Evolutionary conservation across 2,329 filamentous ascomycete species (phyloP).

Genomic region (Aspergillus thermomutatus): DNA sequence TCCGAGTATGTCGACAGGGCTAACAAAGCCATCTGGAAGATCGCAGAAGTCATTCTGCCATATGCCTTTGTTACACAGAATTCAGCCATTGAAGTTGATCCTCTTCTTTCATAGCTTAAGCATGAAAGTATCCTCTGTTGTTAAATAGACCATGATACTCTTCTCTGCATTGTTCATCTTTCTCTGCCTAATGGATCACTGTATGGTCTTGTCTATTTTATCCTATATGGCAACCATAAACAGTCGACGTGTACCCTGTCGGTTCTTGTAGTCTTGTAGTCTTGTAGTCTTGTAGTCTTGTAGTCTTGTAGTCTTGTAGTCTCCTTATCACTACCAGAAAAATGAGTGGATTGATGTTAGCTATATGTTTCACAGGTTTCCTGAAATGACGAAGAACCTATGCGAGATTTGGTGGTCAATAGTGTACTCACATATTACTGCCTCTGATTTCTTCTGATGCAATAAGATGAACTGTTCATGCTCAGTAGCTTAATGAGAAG

Average conservation of each 20-base stretch:
- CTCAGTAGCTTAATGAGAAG: background rate
- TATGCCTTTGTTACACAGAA: slow-evolving; percentile 9
- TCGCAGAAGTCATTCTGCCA: slow-evolving; percentile 25
- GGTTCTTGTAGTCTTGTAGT: background rate
- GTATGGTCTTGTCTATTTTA: background rate
- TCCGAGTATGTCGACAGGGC: slow-evolving; percentile 20
- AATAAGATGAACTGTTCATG: background rate
- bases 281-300: background rate
- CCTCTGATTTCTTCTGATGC: background rate
- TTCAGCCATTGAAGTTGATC: slow-evolving; percentile 24
- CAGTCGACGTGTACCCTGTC: background rate
- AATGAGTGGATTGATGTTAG: background rate
- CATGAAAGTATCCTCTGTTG: background rate
- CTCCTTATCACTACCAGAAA: background rate
- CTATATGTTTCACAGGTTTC: background rate
- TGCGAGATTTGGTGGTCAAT: background rate
- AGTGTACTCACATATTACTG: background rate
- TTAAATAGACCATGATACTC: background rate
- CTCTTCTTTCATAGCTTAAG: background rate
- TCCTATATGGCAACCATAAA: background rate
- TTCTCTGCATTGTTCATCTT: background rate
- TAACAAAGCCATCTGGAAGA: slow-evolving; percentile 25
- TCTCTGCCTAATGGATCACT: slow-evolving; percentile 2
- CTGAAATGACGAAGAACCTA: background rate
- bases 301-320: background rate